Base-by-base conservation (phyloP, 2,329 filamentous ascomycete genomes). In the Fusarium pseudoanthophilum region DNA sequence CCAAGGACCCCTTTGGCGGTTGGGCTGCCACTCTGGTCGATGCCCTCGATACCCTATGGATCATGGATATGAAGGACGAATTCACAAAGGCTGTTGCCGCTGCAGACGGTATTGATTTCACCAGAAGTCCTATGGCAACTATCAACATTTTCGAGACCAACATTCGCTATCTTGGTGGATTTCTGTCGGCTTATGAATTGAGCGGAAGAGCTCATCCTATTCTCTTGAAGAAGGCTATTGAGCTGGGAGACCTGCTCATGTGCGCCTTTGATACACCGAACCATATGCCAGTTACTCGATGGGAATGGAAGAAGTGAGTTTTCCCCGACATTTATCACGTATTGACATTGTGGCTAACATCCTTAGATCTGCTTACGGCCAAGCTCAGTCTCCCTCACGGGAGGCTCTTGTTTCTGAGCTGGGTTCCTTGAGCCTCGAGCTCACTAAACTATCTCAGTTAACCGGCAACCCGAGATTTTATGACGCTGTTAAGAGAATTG, bases 141-240 rank as follows among this genome's bases (percentile, higher is more conserved):
- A 87, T 92, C 68, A 92, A 91, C 70, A 82, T 92, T 4, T 92
- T 92, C 71, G 91, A 93, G 79, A 92, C 90, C 1, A 92, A 88
- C 7, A 92, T 92, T 70, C 87, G 91, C 36, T 92, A 92, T 76
- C 84, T 92, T 1, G 91, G 91, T 45, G 91, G 91, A 5, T 86
- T 92, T 64, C 76, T 93, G 64, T 88, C 88, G 18, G 90, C 91
- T 4, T 92, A 92, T 76, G 91, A 92, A 78, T 77, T 92, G 24
- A 91, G 88, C 74, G 85, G 84, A 46, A 85, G 84, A 71, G 82
- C 85, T 71, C 70, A 78, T 60, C 52, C 74, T 45, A 82, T 83
- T n/a, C 80, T 92, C 55, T 82, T 92, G 52, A 82, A 82, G 52
- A 92, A 92, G 79, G 89, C 90, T 7, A 83, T 84, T 10, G 89